Evolutionary conservation across 345 rosid genomes (phyloP).

Genomic region (Balakata baccata): DNA sequence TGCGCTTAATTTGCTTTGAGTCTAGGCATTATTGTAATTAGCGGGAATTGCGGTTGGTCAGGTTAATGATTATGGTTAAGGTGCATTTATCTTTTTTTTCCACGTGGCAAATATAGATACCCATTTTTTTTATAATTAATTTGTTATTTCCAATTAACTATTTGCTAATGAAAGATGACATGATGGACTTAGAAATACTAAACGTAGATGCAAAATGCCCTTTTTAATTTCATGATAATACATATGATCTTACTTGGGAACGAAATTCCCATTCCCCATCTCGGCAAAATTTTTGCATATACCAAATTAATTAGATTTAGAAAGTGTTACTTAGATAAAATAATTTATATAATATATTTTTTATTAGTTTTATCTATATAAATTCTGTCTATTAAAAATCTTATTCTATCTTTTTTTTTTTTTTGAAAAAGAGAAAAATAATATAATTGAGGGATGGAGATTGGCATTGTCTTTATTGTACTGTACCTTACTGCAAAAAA

Average conservation of each 20-base stretch:
- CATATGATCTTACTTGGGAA: neutral
- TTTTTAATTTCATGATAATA: neutral
- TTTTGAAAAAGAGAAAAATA: too few relatives aligned
- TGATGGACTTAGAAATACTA: conserved; percentile 19
- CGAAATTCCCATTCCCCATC: neutral
- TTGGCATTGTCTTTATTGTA: neutral
- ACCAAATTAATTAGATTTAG: too few relatives aligned
- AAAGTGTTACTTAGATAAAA: too few relatives aligned
- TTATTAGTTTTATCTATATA: too few relatives aligned
- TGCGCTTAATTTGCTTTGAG: conserved; percentile 17
- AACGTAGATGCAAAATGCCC: neutral
- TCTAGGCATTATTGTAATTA: neutral
- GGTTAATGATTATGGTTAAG: conserved; percentile 22
- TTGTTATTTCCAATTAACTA: neutral
- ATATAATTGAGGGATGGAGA: neutral
- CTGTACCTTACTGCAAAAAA: neutral
- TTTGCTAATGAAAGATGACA: conserved; percentile 9
- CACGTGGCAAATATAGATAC: conserved; percentile 5
- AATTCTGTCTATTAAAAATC: too few relatives aligned
- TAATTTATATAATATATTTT: too few relatives aligned
- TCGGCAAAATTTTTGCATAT: too few relatives aligned
- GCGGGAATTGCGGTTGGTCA: conserved; percentile 36
- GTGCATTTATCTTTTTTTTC: conserved; percentile 5
- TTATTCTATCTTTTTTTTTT: too few relatives aligned
- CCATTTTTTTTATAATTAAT: neutral